Percentiles rank a stretch among this genome's conserved stretches.
Evolutionary conservation across 2,329 filamentous ascomycete genomes (phyloP).

Genomic region (Cytospora piceae): DNA sequence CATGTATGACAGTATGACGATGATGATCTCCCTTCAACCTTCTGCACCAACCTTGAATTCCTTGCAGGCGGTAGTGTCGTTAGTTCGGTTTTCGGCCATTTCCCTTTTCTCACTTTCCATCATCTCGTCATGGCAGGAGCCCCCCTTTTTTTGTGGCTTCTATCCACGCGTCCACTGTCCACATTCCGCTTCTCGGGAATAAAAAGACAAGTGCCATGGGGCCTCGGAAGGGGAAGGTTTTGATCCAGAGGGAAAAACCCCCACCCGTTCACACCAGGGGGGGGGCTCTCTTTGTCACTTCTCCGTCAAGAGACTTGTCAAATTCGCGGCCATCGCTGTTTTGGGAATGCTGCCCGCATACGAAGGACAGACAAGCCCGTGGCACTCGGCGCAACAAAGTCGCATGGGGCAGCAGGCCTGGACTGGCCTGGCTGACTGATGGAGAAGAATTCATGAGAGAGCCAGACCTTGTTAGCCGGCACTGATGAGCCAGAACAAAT

Average conservation of each 20-base stretch:
- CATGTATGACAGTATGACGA: not conserved
- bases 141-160: slow-evolving; percentile 7
- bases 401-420: not conserved
- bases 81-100: slow-evolving; percentile 20
- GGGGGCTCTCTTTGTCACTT: not conserved
- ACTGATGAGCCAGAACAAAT: not conserved
- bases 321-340: not conserved
- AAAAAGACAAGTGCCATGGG: slow-evolving; percentile 10
- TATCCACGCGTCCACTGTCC: slow-evolving; percentile 22
- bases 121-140: slow-evolving; percentile 7
- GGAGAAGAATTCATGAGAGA: not conserved
- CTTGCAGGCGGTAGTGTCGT: slow-evolving; percentile 12
- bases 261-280: slow-evolving; percentile 7
- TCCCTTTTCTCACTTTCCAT: not conserved
- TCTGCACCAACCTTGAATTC: slow-evolving; percentile 19
- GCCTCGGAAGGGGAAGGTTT: slow-evolving; percentile 12
- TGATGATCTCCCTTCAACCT: slow-evolving; percentile 24
- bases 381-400: not conserved
- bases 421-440: not conserved
- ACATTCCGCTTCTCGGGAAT: slow-evolving; percentile 13
- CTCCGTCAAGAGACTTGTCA: not conserved
- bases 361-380: not conserved
- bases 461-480: not conserved
- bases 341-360: not conserved
- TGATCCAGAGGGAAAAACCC: slow-evolving; percentile 7